phyloP scores from a whole-genome alignment of 2,329 filamentous ascomycete species.

The Phialemonium atrogriseum region DNA sequence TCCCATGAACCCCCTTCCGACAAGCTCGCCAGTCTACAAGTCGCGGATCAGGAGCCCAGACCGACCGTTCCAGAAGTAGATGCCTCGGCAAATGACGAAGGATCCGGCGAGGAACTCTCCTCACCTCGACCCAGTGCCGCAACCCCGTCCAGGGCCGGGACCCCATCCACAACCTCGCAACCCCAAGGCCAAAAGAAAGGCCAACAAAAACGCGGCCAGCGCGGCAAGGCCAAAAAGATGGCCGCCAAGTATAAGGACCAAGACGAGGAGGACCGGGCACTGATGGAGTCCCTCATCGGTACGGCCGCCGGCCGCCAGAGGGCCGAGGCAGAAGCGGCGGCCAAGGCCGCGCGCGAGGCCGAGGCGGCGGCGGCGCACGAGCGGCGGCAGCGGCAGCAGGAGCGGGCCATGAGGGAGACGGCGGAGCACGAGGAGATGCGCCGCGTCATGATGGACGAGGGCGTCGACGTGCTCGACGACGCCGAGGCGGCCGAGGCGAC shows the following conservation, averaged over 20 bases:
- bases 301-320: conserved; percentile 59
- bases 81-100: conserved; percentile 24
- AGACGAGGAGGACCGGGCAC: conserved; percentile 83
- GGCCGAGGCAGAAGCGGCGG: conserved; percentile 58
- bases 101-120: conserved; percentile 13
- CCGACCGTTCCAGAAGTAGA: conserved; percentile 16
- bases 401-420: conserved; percentile 65
- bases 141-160: conserved; percentile 11
- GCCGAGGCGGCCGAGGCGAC: conserved; percentile 46
- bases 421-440: conserved; percentile 69
- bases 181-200: conserved; percentile 31
- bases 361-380: conserved; percentile 64
- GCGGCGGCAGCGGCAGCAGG: conserved; percentile 72
- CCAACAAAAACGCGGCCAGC: conserved; percentile 62
- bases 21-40: conserved; percentile 13
- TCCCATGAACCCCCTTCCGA: conserved; percentile 11
- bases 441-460: conserved; percentile 50
- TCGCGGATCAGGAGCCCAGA: conserved; percentile 12
- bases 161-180: conserved; percentile 18
- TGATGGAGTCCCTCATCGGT: conserved; percentile 83
- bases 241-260: conserved; percentile 87
- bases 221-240: conserved; percentile 76
- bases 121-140: conserved; percentile 21
- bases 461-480: conserved; percentile 50
- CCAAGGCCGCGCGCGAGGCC: conserved; percentile 61